Conservation (phyloP, 139 green algal species). For the Zygnema cylindricum region DNA sequence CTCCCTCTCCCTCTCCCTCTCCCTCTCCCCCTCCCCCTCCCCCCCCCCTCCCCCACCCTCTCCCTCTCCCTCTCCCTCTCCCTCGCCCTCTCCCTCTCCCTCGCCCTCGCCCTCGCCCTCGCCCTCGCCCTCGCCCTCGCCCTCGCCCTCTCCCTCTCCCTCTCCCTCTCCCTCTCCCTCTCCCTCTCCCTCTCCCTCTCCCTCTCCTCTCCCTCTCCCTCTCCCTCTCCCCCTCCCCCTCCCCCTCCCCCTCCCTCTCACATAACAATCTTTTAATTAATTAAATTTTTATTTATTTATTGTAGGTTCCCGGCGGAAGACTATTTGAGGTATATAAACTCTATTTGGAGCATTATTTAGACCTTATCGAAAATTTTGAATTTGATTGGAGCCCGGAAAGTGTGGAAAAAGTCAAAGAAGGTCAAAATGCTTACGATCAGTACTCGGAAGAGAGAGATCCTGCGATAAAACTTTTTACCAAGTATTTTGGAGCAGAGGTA, state of each 20-base stretch:
- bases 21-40: too few species aligned
- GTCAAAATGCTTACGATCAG: slow-evolving; percentile 30
- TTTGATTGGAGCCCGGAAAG: neutral
- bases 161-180: too few species aligned
- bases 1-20: too few species aligned
- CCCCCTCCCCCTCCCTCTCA: neutral
- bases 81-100: too few species aligned
- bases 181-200: too few species aligned
- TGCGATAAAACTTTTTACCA: slow-evolving; percentile 18
- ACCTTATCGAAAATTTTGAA: slow-evolving; percentile 14
- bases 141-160: too few species aligned
- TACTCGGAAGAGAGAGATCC: slow-evolving; percentile 34
- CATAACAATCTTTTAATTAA: too few species aligned
- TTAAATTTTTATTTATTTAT: neutral
- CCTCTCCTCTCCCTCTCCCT: neutral
- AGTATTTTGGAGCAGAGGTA: slow-evolving; percentile 41
- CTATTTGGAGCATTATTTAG: slow-evolving; percentile 36
- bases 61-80: too few species aligned
- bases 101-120: too few species aligned
- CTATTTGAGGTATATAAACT: slow-evolving; percentile 37
- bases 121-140: too few species aligned
- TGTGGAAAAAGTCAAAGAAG: neutral
- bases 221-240: neutral
- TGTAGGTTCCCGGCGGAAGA: slow-evolving; percentile 11
- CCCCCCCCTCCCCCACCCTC: too few species aligned